These are phyloP conservation scores for Xerocomus amazonicus DNA, from an alignment of 1,284 basidiomycete genomes.

Conservation along the genomic window DNA sequence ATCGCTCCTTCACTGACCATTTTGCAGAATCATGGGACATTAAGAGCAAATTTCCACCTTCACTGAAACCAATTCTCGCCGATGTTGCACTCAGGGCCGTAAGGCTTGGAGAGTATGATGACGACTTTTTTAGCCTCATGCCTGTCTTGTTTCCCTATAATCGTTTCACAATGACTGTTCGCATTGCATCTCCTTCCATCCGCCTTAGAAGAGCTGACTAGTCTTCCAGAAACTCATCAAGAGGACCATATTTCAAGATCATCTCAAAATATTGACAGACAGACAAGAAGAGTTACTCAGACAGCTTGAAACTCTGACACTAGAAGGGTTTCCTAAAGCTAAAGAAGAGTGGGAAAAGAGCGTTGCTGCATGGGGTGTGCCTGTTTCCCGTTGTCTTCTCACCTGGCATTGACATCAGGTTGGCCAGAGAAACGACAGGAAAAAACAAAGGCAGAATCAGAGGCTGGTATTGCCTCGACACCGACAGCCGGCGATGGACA, in stretches of 20 bases:
- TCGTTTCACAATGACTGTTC: conserved; percentile 80
- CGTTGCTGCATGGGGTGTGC: conserved; percentile 61
- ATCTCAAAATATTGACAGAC: conserved; percentile 57
- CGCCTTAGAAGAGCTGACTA: conserved; percentile 7
- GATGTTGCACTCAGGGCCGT: conserved; percentile 78
- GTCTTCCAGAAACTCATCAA: conserved; percentile 73
- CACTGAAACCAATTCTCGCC: conserved; percentile 71
- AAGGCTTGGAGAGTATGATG: conserved; percentile 82
- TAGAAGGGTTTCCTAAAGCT: conserved; percentile 63
- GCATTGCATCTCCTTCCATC: conserved; percentile 20
- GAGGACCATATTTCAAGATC: conserved; percentile 69
- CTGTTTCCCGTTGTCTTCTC: neutral
- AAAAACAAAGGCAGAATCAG: conserved; percentile 43
- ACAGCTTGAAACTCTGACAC: conserved; percentile 55
- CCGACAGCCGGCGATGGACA: conserved; percentile 38
- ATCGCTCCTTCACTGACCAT: neutral
- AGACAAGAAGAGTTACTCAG: conserved; percentile 61
- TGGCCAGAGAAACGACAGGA: conserved; percentile 59
- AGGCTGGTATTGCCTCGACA: conserved; percentile 32
- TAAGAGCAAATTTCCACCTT: conserved; percentile 86
- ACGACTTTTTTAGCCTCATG: conserved; percentile 88
- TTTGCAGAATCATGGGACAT: conserved; percentile 60
- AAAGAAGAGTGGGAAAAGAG: conserved; percentile 71
- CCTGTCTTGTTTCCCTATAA: conserved; percentile 90
- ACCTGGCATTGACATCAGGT: neutral